Evolutionary conservation across 2,329 filamentous ascomycete species (phyloP).

Genomic region (Hymenoscyphus albidus): DNA sequence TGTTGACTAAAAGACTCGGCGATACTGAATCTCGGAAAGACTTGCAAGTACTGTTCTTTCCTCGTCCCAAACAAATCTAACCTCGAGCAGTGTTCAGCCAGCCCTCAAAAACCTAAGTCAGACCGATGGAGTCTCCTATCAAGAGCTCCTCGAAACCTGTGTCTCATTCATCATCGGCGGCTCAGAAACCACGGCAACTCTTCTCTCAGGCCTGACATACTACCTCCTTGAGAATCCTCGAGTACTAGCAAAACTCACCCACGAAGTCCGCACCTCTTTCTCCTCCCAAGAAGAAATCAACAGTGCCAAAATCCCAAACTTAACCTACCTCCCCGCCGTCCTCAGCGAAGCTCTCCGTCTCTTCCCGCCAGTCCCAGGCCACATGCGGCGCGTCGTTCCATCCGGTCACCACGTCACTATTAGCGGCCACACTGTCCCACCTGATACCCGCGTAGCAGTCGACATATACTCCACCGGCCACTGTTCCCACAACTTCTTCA

Average conservation of each 20-base stretch:
- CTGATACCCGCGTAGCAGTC: slow-evolving; percentile 18
- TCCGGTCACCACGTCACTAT: slow-evolving; percentile 8
- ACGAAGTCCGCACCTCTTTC: slow-evolving; percentile 42
- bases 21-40: slow-evolving; percentile 32
- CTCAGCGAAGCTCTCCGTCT: slow-evolving; percentile 39
- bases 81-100: slow-evolving; percentile 12
- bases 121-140: slow-evolving; percentile 14
- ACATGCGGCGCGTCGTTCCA: slow-evolving; percentile 16
- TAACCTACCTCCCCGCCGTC: slow-evolving; percentile 37
- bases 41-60: slow-evolving; percentile 29
- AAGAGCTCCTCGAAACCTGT: slow-evolving; percentile 17
- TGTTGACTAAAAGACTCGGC: slow-evolving; percentile 17
- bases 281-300: slow-evolving; percentile 21
- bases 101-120: slow-evolving; percentile 32
- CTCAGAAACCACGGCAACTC: slow-evolving; percentile 38
- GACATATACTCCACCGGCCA: slow-evolving; percentile 32
- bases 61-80: background rate
- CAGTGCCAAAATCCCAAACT: slow-evolving; percentile 1
- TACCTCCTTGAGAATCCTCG: slow-evolving; percentile 20
- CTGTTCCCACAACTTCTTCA: slow-evolving; percentile 19
- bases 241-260: slow-evolving; percentile 37
- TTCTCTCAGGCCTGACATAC: slow-evolving; percentile 37
- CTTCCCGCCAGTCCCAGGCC: slow-evolving; percentile 34
- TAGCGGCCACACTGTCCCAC: slow-evolving; percentile 16
- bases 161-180: slow-evolving; percentile 33